Conservation (phyloP, 352 stramenopile species). For the Phytophthora litchii region DNA sequence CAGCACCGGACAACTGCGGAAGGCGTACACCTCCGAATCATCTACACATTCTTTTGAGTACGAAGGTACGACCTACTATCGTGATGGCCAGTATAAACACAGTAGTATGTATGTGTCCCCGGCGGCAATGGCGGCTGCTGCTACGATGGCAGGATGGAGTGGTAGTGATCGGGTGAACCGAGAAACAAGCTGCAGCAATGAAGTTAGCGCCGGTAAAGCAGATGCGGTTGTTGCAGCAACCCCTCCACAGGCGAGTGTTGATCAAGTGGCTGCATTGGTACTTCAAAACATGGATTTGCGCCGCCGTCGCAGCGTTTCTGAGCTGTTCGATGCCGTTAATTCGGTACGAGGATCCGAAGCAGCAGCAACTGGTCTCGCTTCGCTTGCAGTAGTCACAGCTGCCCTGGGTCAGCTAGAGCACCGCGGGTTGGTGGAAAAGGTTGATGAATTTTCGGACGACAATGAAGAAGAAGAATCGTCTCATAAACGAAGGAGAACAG, state of each 20-base stretch:
- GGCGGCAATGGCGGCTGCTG: slow-evolving; percentile 33
- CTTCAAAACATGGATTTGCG: slow-evolving; percentile 67
- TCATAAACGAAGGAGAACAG: slow-evolving; percentile 37
- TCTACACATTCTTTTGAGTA: slow-evolving; percentile 83
- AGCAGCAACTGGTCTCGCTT: slow-evolving; percentile 27
- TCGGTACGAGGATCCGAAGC: slow-evolving; percentile 10
- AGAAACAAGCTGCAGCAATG: slow-evolving; percentile 19
- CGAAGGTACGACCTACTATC: slow-evolving; percentile 66
- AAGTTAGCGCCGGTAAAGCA: slow-evolving; percentile 2
- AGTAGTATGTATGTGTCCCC: slow-evolving; percentile 85
- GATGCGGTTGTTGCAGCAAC: slow-evolving; percentile 13
- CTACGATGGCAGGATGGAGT: slow-evolving; percentile 37
- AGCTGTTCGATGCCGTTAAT: slow-evolving; percentile 64
- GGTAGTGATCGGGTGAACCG: slow-evolving; percentile 37
- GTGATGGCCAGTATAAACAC: slow-evolving; percentile 81
- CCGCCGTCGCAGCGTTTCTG: slow-evolving; percentile 53
- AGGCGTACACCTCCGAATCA: slow-evolving; percentile 82
- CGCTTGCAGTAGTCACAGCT: slow-evolving; percentile 58
- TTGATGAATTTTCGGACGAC: slow-evolving; percentile 31
- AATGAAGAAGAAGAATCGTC: slow-evolving; percentile 16
- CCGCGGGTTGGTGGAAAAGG: slow-evolving; percentile 55
- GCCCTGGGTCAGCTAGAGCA: slow-evolving; percentile 62
- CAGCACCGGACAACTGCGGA: slow-evolving; percentile 79
- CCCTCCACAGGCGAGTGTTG: slow-evolving; percentile 32
- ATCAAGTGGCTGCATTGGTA: slow-evolving; percentile 56